phyloP scores from a whole-genome alignment of 306 rosid genomes.

The Phaseolus lunatus region DNA sequence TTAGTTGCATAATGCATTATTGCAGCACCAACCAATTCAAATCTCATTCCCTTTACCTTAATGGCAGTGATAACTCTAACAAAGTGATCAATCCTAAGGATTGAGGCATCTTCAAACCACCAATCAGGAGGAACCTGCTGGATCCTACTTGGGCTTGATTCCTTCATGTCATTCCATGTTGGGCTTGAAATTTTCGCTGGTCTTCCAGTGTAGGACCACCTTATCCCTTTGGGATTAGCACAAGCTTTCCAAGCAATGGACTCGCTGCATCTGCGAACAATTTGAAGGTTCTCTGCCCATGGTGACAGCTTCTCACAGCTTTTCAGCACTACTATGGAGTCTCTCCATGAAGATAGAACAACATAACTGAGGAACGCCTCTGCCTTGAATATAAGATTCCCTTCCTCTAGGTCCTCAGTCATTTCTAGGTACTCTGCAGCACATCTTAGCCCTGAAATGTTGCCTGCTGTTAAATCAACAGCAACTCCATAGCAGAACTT shows the following conservation, averaged over 20 bases:
- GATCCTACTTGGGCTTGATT: slow-evolving; percentile 81
- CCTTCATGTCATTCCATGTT: slow-evolving; percentile 80
- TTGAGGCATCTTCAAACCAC: slow-evolving; percentile 98
- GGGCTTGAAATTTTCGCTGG: slow-evolving; percentile 72
- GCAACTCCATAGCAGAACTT: slow-evolving; percentile 94
- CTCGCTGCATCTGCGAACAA: slow-evolving; percentile 92
- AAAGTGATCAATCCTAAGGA: slow-evolving; percentile 94
- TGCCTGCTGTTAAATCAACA: slow-evolving; percentile 94
- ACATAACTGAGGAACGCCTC: slow-evolving; percentile 98
- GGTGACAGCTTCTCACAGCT: slow-evolving; percentile 96
- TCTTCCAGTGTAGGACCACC: slow-evolving; percentile 91
- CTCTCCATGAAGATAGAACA: slow-evolving; percentile 95
- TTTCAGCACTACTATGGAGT: slow-evolving; percentile 89
- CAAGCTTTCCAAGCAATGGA: slow-evolving; percentile 99
- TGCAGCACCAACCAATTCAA: slow-evolving; percentile 80
- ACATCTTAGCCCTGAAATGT: slow-evolving; percentile 95
- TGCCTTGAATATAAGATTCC: slow-evolving; percentile 94
- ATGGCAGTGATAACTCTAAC: slow-evolving; percentile 94
- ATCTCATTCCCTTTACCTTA: slow-evolving; percentile 94
- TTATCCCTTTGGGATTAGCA: slow-evolving; percentile 95
- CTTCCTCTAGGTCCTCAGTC: slow-evolving; percentile 98
- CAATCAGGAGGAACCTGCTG: slow-evolving; percentile 92
- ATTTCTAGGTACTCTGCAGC: slow-evolving; percentile 94
- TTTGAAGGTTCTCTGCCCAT: slow-evolving; percentile 96
- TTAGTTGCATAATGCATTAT: slow-evolving; percentile 83